Percentiles rank a stretch among this genome's conserved stretches.
Conservation (phyloP, 208 protist genomes). For the Crithidia bombi region DNA sequence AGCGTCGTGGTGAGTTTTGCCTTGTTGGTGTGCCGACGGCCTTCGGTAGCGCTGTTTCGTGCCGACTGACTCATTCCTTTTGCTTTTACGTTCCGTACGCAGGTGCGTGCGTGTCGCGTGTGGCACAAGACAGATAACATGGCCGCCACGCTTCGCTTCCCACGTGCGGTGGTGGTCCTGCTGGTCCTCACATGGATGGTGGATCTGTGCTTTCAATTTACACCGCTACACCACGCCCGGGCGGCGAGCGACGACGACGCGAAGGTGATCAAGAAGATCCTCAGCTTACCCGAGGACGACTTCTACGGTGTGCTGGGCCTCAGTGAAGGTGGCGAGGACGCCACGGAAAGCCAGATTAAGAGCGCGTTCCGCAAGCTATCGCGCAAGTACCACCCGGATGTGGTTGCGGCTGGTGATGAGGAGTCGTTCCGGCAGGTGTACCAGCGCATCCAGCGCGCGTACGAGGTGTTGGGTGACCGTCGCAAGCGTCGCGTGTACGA, state of each 20-base stretch:
- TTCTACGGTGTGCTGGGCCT: conserved; percentile 83
- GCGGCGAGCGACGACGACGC: conserved; percentile 10
- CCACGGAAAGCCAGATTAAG: conserved; percentile 85
- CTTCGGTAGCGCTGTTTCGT: too few relatives aligned
- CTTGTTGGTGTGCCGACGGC: too few relatives aligned
- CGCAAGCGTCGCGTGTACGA: conserved; percentile 93
- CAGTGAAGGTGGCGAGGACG: conserved; percentile 54
- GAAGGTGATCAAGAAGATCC: conserved; percentile 10
- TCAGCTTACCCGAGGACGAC: conserved; percentile 47
- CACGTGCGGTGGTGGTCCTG: conserved; percentile 10
- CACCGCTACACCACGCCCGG: neutral
- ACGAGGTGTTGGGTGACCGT: conserved; percentile 91
- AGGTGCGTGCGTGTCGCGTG: too few relatives aligned
- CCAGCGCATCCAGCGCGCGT: conserved; percentile 82
- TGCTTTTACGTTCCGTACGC: too few relatives aligned
- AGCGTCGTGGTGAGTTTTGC: too few relatives aligned
- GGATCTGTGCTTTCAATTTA: conserved; percentile 4
- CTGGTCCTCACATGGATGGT: conserved; percentile 16
- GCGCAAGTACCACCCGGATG: conserved; percentile 85
- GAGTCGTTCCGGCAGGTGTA: conserved; percentile 70
- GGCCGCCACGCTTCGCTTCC: neutral
- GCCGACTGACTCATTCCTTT: too few relatives aligned
- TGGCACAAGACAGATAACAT: neutral
- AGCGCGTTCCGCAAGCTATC: conserved; percentile 78
- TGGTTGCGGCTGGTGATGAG: conserved; percentile 38